phyloP scores from a whole-genome alignment of 805 yeast species.

The Wickerhamomyces mucosus region DNA sequence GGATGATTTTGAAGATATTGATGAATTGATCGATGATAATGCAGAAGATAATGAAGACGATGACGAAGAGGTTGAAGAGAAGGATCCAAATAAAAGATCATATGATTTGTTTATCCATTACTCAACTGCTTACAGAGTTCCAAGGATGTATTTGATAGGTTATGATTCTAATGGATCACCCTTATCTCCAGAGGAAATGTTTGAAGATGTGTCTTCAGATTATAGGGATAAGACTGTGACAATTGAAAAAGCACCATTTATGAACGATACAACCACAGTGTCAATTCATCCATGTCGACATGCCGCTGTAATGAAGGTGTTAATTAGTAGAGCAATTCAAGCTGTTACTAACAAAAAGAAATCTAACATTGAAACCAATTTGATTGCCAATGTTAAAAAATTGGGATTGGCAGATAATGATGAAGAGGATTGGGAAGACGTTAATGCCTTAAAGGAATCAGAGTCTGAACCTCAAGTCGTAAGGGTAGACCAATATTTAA shows the following conservation, averaged over 20 bases:
- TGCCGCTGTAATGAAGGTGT: slow-evolving; percentile 85
- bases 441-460: slow-evolving; percentile 15
- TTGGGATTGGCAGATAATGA: slow-evolving; percentile 33
- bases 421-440: slow-evolving; percentile 53
- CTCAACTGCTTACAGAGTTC: slow-evolving; percentile 92
- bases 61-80: slow-evolving; percentile 24
- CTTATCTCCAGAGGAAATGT: slow-evolving; percentile 80
- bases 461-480: slow-evolving; percentile 26
- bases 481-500: slow-evolving; percentile 83
- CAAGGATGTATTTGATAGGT: slow-evolving; percentile 88
- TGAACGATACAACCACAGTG: slow-evolving; percentile 60
- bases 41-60: slow-evolving; percentile 29
- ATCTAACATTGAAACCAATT: slow-evolving; percentile 14
- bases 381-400: slow-evolving; percentile 35
- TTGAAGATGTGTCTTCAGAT: slow-evolving; percentile 86
- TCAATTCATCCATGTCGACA: slow-evolving; percentile 96
- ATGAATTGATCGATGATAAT: slow-evolving; percentile 32
- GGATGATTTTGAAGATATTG: slow-evolving; percentile 31
- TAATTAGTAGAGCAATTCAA: slow-evolving; percentile 65
- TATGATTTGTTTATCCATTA: slow-evolving; percentile 89
- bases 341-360: slow-evolving; percentile 28
- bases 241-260: slow-evolving; percentile 84
- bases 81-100: slow-evolving; percentile 41
- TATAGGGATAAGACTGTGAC: slow-evolving; percentile 95
- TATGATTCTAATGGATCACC: slow-evolving; percentile 80